Conservation (phyloP, 805 yeast genomes). For the Myxozyma sirexii region DNA sequence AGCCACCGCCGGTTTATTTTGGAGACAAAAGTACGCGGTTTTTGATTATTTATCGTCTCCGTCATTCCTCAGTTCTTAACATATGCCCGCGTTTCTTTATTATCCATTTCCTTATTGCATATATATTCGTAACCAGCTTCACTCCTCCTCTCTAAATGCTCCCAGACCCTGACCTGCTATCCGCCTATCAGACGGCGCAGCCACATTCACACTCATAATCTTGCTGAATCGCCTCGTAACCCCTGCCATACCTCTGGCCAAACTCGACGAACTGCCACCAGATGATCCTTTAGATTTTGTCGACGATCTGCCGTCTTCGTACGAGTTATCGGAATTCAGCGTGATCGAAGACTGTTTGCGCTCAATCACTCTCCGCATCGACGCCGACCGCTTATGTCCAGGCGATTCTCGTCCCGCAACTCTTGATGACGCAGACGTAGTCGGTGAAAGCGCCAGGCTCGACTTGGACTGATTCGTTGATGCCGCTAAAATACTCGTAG, state of each 20-base stretch:
- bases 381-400: constrained; percentile 55
- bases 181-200: not conserved
- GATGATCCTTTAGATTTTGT: not conserved
- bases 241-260: constrained; percentile 6
- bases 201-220: not conserved
- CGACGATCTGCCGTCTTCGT: not conserved
- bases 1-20: too few species aligned
- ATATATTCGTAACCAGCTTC: too few species aligned
- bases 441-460: constrained; percentile 50
- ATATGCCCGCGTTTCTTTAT: too few species aligned
- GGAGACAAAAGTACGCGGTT: too few species aligned
- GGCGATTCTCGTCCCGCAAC: not conserved
- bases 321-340: not conserved
- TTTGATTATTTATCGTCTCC: too few species aligned
- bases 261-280: not conserved
- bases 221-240: constrained; percentile 8
- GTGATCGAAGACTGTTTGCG: not conserved
- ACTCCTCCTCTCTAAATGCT: constrained; percentile 6
- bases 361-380: not conserved
- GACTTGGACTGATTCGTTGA: constrained; percentile 62
- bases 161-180: not conserved
- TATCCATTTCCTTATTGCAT: too few species aligned
- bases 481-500: not conserved
- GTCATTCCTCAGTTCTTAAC: too few species aligned
- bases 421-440: constrained; percentile 41